These are phyloP conservation scores for Ulota crispa DNA, from an alignment of 225 moss, liverwort and hornwort species.

Conservation along the genomic window DNA sequence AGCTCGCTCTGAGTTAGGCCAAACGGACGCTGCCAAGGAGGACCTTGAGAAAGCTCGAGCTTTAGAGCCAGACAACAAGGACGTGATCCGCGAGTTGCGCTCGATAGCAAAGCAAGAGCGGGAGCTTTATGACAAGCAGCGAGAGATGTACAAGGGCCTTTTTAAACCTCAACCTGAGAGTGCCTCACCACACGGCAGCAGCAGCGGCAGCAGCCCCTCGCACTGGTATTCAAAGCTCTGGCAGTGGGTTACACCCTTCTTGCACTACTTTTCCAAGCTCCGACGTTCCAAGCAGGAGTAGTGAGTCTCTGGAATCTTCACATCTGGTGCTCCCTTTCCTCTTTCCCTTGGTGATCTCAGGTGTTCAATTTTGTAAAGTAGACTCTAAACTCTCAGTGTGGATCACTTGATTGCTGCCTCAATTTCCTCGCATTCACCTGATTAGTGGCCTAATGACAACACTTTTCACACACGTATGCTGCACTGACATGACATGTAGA, in stretches of 20 bases:
- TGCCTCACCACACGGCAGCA: slow-evolving; percentile 5
- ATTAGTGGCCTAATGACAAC: background rate
- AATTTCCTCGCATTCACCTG: background rate
- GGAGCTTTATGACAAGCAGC: slow-evolving; percentile 83
- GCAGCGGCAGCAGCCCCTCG: background rate
- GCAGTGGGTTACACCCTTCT: slow-evolving; percentile 39
- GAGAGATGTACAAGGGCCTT: slow-evolving; percentile 90
- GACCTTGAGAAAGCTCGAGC: slow-evolving; percentile 73
- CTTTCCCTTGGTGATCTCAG: background rate
- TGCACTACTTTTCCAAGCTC: slow-evolving; percentile 39
- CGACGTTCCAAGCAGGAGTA: slow-evolving; percentile 41
- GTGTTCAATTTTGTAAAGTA: slow-evolving; percentile 1
- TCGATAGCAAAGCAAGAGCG: slow-evolving; percentile 73
- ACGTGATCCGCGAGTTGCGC: slow-evolving; percentile 74
- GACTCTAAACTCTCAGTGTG: background rate
- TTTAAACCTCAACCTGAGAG: slow-evolving; percentile 49
- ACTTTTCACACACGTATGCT: background rate
- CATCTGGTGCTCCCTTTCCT: slow-evolving; percentile 6
- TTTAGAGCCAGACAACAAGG: slow-evolving; percentile 81
- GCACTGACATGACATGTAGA: background rate
- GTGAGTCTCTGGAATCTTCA: background rate
- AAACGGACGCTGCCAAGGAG: slow-evolving; percentile 87
- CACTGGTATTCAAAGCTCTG: slow-evolving; percentile 49
- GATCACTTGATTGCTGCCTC: background rate
- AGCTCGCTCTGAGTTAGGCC: slow-evolving; percentile 75